phyloP scores from a whole-genome alignment of 306 rosid species.

The Sechiopsis laciniata region DNA sequence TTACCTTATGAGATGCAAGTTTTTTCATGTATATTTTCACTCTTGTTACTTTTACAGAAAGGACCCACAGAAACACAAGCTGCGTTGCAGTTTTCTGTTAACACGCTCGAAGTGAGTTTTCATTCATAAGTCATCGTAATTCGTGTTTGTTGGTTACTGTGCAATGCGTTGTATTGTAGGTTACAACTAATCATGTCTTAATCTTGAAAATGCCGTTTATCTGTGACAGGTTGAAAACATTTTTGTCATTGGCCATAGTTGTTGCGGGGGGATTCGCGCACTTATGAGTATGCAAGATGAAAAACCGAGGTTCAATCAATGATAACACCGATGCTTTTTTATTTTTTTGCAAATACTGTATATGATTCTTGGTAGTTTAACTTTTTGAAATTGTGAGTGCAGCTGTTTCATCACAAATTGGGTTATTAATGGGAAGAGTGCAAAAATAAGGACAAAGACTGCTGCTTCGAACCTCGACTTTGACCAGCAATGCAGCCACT shows the following conservation, averaged over 20 bases:
- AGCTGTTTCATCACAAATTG: conserved; percentile 69
- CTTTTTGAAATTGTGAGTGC: background rate
- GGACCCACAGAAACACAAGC: conserved; percentile 96
- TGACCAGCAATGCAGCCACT: conserved; percentile 78
- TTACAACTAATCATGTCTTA: background rate
- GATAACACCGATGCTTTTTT: background rate
- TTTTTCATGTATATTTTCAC: background rate
- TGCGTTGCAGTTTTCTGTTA: conserved; percentile 83
- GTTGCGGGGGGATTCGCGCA: conserved; percentile 97
- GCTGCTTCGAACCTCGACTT: conserved; percentile 63
- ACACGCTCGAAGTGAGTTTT: conserved; percentile 60
- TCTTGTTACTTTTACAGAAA: conserved; percentile 37
- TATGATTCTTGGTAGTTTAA: background rate
- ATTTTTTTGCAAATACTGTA: background rate
- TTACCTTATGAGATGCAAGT: background rate
- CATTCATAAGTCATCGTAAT: background rate
- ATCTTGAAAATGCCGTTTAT: background rate
- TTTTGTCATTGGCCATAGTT: conserved; percentile 91
- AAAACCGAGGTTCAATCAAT: conserved; percentile 52
- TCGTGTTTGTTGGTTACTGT: background rate
- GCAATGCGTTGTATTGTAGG: background rate
- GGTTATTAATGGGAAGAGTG: conserved; percentile 75
- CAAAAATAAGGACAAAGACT: conserved; percentile 55
- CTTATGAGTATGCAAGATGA: conserved; percentile 86
- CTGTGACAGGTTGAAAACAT: conserved; percentile 68